Evolutionary conservation across 148 eudicot species (phyloP), one percentile per base, ranked within the genome.

Genomic region (Nepenthes mirabilis): DNA sequence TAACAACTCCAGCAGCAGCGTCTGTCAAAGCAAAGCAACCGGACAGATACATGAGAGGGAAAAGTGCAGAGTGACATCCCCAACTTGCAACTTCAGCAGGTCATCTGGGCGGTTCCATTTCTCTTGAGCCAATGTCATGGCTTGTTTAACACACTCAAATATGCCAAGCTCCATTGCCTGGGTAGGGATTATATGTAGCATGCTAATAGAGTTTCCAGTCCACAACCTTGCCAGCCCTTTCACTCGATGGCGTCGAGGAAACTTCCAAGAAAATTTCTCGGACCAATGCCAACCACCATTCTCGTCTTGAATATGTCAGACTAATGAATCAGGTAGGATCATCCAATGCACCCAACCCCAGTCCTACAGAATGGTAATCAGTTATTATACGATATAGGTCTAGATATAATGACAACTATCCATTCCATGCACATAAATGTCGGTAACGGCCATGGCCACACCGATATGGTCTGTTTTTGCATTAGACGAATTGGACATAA

Each of bases 221-320:
- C 97, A 91, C 59, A 91, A 78, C 36, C 97, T 74, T 65, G 88
- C 90, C 81, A 88, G 43, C 97, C 97, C 55, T 85, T 84, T 49
- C 82, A 74, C 70, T 91, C 79, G 59, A 91, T 62, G 52, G 88
- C 87, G 70, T 91, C 80, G 3, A 77, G 36, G 62, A 91, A 91
- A 76, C 96, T 91, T 55, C 88, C 94, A 51, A 73, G 55, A 14
- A 91, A 88, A 52, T 68, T 72, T 82, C 61, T 91, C 13, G 96
- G 77, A 43, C 97, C 97, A 71, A 91, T 83, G 60, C 97, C 97
- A 65, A 91, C 97, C 57, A 91, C 82, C 97, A 91, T 91, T 76
- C 97, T 83, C 32, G 97, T 91, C 88, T 96, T 91, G 83, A 74
- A 74, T 54, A 59, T 69, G 58, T 56, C 60, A 64, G 9, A 32